Evolutionary conservation across 1,139 yeast genomes (phyloP).

Genomic region (Spathaspora sp.): DNA sequence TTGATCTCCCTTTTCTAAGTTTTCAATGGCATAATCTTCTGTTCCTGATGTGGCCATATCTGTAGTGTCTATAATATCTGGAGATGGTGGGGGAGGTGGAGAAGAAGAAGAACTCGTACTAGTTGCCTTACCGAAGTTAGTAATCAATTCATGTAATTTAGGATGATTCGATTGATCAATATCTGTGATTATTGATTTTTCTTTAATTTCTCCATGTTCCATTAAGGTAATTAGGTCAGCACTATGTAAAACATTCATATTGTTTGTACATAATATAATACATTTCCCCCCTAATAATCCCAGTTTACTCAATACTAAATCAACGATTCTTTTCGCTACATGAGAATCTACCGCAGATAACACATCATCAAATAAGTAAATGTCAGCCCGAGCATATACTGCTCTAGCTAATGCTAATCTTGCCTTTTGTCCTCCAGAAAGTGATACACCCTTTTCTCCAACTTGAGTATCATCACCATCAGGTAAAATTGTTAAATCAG

Average conservation of each 20-base stretch:
- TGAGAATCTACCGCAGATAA: constrained; percentile 95
- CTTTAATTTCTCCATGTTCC: constrained; percentile 25
- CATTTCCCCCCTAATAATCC: constrained; percentile 32
- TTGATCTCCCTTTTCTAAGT: constrained; percentile 6
- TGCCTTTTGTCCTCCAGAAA: constrained; percentile 97
- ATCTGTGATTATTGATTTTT: constrained; percentile 24
- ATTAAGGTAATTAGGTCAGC: constrained; percentile 27
- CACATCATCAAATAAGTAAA: constrained; percentile 76
- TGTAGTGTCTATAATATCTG: constrained; percentile 1
- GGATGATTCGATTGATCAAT: constrained; percentile 21
- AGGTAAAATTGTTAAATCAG: constrained; percentile 75
- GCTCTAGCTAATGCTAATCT: constrained; percentile 92
- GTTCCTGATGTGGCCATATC: not conserved
- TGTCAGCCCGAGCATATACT: constrained; percentile 91
- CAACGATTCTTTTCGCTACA: constrained; percentile 72
- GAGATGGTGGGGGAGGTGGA: constrained; percentile 5
- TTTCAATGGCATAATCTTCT: constrained; percentile 4
- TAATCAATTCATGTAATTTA: constrained; percentile 23
- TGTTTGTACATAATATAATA: constrained; percentile 33
- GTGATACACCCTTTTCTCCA: constrained; percentile 95
- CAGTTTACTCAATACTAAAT: constrained; percentile 27
- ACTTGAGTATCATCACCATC: constrained; percentile 91
- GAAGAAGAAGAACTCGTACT: not conserved
- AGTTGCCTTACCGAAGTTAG: constrained; percentile 21
- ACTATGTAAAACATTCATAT: constrained; percentile 27